A percentile compares a stretch with the other conserved stretches of the same genome.
Conservation (phyloP, 2,329 filamentous ascomycete species). For the Aspergillaceae sp. region DNA sequence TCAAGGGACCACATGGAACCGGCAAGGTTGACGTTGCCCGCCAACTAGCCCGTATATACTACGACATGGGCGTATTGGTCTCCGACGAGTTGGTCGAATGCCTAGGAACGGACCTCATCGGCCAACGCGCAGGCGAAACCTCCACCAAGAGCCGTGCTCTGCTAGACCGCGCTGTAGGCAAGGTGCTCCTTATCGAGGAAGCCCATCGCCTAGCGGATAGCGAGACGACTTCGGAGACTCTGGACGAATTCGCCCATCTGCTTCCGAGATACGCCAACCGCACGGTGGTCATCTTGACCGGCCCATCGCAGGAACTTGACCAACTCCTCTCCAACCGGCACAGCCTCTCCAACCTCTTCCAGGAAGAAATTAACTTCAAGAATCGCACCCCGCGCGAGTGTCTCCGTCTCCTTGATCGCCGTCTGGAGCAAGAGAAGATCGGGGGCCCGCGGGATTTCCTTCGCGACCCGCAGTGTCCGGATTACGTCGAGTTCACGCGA, state of each 20-base stretch:
- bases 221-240: slow-evolving; percentile 5
- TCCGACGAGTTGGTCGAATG: slow-evolving; percentile 8
- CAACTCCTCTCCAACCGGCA: slow-evolving; percentile 11
- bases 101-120: slow-evolving; percentile 9
- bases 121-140: slow-evolving; percentile 2
- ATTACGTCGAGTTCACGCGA: slow-evolving; percentile 12
- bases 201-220: slow-evolving; percentile 10
- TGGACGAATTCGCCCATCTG: slow-evolving; percentile 12
- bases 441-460: slow-evolving; percentile 7
- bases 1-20: slow-evolving; percentile 13
- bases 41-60: slow-evolving; percentile 11
- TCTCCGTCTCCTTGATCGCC: slow-evolving; percentile 11
- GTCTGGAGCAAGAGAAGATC: slow-evolving; percentile 9
- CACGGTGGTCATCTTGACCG: slow-evolving; percentile 12
- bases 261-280: slow-evolving; percentile 7
- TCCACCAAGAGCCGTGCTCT: slow-evolving; percentile 6
- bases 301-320: slow-evolving; percentile 11
- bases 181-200: slow-evolving; percentile 12
- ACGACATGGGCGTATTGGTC: slow-evolving; percentile 13
- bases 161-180: slow-evolving; percentile 8
- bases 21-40: slow-evolving; percentile 11
- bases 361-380: slow-evolving; percentile 13
- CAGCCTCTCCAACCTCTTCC: slow-evolving; percentile 11
- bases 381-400: slow-evolving; percentile 13
- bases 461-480: slow-evolving; percentile 7